Conservation (phyloP, 148 eudicot genomes). For the Camellia japonica region DNA sequence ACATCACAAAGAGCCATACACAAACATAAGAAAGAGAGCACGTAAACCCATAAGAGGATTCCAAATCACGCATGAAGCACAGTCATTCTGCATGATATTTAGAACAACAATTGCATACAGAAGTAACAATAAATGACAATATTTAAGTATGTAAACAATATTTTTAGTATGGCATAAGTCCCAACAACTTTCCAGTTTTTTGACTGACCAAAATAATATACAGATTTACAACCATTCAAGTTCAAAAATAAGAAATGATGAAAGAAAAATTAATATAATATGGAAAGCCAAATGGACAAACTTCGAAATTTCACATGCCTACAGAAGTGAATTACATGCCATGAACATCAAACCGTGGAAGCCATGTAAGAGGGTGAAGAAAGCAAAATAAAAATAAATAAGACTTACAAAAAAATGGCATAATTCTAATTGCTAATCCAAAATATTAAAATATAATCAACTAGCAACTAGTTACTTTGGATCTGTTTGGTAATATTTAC, state of each 20-base stretch:
- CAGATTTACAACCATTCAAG: too few species aligned
- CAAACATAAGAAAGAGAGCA: neutral
- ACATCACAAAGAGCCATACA: constrained; percentile 11
- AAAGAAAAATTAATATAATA: too few species aligned
- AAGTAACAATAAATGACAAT: neutral
- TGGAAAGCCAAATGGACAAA: too few species aligned
- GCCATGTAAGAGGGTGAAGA: neutral
- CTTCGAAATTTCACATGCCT: neutral
- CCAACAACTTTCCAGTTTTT: too few species aligned
- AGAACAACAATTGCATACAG: neutral
- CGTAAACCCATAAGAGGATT: neutral
- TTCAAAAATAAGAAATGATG: too few species aligned
- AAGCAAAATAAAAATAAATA: neutral
- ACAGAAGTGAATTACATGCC: neutral
- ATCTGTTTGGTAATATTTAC: too few species aligned
- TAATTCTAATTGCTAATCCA: neutral
- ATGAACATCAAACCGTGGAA: neutral
- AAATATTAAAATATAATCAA: too few species aligned
- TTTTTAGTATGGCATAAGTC: too few species aligned
- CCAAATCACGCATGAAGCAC: neutral
- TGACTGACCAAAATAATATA: too few species aligned
- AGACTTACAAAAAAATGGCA: neutral
- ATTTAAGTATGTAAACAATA: neutral
- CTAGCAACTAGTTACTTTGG: neutral
- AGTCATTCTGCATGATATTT: neutral